phyloP scores from a whole-genome alignment of 2,329 filamentous ascomycete species.

The Spiromastix sp. region DNA sequence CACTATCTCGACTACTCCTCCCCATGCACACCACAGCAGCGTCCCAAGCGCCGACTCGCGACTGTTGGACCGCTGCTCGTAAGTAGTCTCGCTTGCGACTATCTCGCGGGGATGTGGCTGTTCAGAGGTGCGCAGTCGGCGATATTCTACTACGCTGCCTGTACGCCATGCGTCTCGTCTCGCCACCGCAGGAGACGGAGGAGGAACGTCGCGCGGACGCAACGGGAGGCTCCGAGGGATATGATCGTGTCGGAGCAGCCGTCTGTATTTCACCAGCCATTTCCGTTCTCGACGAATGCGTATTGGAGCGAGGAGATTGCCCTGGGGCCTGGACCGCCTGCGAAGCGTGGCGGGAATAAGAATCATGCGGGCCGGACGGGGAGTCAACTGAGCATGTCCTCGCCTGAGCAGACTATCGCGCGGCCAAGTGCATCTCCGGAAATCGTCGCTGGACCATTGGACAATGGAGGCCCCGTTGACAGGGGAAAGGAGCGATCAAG shows the following conservation, averaged over 20 bases:
- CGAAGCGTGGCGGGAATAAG: constrained; percentile 43
- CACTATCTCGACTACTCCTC: too few relatives aligned
- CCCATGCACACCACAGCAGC: too few relatives aligned
- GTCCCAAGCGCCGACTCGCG: not conserved
- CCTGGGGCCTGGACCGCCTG: constrained; percentile 65
- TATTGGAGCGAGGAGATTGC: constrained; percentile 83
- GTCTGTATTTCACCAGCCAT: constrained; percentile 63
- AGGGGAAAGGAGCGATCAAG: constrained; percentile 37
- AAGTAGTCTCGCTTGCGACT: too few relatives aligned
- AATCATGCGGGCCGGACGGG: constrained; percentile 50
- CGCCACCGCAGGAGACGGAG: constrained; percentile 59
- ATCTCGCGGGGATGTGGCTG: constrained; percentile 34
- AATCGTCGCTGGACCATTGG: constrained; percentile 3
- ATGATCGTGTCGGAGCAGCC: constrained; percentile 54
- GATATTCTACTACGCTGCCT: constrained; percentile 40
- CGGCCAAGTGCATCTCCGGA: constrained; percentile 26
- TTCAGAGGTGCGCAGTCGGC: constrained; percentile 40
- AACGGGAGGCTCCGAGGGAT: constrained; percentile 54
- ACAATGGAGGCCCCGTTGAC: constrained; percentile 11
- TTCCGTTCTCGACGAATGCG: constrained; percentile 73
- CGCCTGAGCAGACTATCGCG: constrained; percentile 32
- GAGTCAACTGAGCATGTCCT: constrained; percentile 46
- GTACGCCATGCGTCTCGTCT: constrained; percentile 55
- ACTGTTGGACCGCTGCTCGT: too few relatives aligned
- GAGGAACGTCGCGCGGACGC: constrained; percentile 58